Percentiles rank a stretch among this genome's conserved stretches.
Conservation (phyloP, 805 yeast species). For the Nakazawaea ishiwadae region DNA sequence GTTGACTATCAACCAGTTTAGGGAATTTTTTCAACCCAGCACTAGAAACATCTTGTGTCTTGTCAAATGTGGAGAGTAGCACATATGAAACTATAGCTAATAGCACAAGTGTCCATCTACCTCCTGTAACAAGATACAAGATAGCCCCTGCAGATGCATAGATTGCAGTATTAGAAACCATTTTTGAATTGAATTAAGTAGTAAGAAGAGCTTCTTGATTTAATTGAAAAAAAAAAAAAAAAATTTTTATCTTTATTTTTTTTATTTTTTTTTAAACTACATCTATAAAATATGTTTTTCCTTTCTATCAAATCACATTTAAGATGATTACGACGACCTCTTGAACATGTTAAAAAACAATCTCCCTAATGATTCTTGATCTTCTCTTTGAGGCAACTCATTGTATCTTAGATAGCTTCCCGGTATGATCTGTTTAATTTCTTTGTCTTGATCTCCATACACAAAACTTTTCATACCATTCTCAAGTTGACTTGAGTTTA, state of each 20-base stretch:
- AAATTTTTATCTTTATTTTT: background rate
- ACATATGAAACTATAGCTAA: conserved; percentile 18
- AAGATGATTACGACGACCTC: conserved; percentile 2
- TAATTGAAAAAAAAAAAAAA: background rate
- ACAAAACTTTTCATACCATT: conserved; percentile 19
- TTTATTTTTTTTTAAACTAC: background rate
- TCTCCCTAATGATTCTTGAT: conserved; percentile 25
- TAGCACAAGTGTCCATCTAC: conserved; percentile 33
- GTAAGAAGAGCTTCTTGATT: background rate
- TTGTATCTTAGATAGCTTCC: conserved; percentile 13
- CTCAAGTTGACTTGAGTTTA: conserved; percentile 23
- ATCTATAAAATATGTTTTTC: too few relatives aligned
- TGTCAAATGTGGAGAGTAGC: conserved; percentile 12
- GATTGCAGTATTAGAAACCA: background rate
- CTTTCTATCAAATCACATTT: conserved; percentile 1
- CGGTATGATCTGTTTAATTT: conserved; percentile 17
- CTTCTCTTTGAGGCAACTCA: conserved; percentile 18
- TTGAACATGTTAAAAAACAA: conserved; percentile 23
- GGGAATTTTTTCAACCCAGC: conserved; percentile 4
- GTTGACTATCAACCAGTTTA: background rate
- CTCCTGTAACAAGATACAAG: conserved; percentile 36
- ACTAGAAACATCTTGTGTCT: too few relatives aligned
- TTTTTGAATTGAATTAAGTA: too few relatives aligned
- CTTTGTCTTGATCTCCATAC: conserved; percentile 9
- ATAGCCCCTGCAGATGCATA: conserved; percentile 5